A percentile compares a stretch with the other conserved stretches of the same genome.
Conservation (phyloP, 1,284 basidiomycete genomes). For the Flammula alnicola region DNA sequence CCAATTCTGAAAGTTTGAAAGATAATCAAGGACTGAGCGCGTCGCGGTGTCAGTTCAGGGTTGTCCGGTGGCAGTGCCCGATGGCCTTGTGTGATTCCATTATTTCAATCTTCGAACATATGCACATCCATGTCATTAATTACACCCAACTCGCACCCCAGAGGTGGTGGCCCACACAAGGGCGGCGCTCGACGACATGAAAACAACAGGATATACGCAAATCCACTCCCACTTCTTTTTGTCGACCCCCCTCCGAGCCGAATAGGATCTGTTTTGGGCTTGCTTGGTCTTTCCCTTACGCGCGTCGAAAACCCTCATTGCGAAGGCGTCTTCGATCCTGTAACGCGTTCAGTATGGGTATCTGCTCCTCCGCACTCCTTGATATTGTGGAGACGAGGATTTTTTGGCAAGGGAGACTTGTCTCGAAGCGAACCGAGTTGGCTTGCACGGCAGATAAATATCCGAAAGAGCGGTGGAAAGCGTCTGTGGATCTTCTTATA, state of each 20-base stretch:
- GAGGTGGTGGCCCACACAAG: conserved; percentile 46
- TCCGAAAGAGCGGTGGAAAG: conserved; percentile 59
- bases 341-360: conserved; percentile 85
- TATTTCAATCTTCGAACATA: neutral
- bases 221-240: conserved; percentile 68
- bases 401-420: conserved; percentile 96
- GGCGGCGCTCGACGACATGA: conserved; percentile 58
- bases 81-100: too few relatives aligned
- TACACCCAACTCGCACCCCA: conserved; percentile 40
- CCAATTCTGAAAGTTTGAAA: too few relatives aligned
- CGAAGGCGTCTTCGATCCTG: conserved; percentile 72
- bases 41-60: conserved; percentile 7
- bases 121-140: conserved; percentile 51
- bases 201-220: conserved; percentile 67
- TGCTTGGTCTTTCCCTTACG: conserved; percentile 56
- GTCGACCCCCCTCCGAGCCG: conserved; percentile 43
- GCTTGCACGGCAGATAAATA: conserved; percentile 77
- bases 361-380: conserved; percentile 61
- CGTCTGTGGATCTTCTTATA: conserved; percentile 42
- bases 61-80: conserved; percentile 3
- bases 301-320: conserved; percentile 64
- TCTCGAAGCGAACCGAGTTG: conserved; percentile 96
- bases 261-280: conserved; percentile 50
- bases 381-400: conserved; percentile 88
- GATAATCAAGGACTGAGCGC: conserved; percentile 2